Conservation (phyloP, 139 green algal genomes). For the Haematococcus sp. region DNA sequence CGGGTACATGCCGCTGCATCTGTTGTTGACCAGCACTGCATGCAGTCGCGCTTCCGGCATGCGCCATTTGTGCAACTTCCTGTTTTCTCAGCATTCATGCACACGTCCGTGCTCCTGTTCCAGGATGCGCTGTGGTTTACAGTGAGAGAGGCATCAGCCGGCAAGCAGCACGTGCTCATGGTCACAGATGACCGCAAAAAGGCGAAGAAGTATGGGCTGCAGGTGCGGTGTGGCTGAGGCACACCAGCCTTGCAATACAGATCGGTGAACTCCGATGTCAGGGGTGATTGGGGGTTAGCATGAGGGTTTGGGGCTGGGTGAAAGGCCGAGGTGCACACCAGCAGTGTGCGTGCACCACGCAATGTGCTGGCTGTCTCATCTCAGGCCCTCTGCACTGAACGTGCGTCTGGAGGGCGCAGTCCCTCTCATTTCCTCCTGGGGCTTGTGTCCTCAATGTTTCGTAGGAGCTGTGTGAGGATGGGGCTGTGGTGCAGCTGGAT, state of each 20-base stretch:
- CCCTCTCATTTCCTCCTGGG: not conserved
- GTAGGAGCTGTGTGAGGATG: not conserved
- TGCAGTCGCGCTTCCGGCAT: not conserved
- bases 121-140: conserved; percentile 15
- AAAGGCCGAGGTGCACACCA: too few species aligned
- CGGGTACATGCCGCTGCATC: too few species aligned
- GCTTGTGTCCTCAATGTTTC: not conserved
- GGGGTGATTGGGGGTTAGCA: too few species aligned
- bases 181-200: conserved; percentile 15
- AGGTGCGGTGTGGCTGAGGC: not conserved
- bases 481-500: not conserved
- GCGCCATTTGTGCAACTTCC: not conserved
- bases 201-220: conserved; percentile 13
- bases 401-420: too few species aligned
- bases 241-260: not conserved
- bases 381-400: too few species aligned
- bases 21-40: not conserved
- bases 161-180: conserved; percentile 20
- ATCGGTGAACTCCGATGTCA: too few species aligned
- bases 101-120: not conserved
- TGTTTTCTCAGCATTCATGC: not conserved
- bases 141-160: not conserved
- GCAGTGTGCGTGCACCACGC: too few species aligned
- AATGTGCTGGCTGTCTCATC: too few species aligned
- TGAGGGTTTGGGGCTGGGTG: too few species aligned